Evolutionary conservation across 805 yeast species (phyloP), one percentile per base, ranked within the genome.

Genomic region (Nakazawaea pomicola): DNA sequence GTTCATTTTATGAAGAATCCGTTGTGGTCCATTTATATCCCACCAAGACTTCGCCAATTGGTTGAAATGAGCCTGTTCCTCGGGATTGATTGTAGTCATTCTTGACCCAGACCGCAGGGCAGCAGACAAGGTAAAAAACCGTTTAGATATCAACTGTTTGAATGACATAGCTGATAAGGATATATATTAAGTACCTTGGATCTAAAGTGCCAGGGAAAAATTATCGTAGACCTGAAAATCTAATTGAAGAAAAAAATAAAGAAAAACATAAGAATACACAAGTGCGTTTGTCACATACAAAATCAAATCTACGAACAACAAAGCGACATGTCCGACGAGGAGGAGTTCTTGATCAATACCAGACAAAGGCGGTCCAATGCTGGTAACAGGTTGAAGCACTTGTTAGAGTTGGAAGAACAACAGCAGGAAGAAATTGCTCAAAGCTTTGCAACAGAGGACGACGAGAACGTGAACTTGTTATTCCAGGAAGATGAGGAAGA

Each of bases 41-140:
- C 99, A 93, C 99, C 99, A 93, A n/a, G 87, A 62, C n/a, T 83
- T 69, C 1, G 99, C 99, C 33, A 93, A 68, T 25, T 81, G 76
- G 51, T 85, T 79, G 62, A 93, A 93, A 60, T 93, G 98, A 8
- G 72, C 62, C 58, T 81, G 68, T 56, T 91, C 98, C 5, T 79
- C 77, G 6, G 63, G 64, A 0, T 79, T 71, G 4, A 78, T 70
- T 4, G 74, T 45, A 0, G 72, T 57, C 28, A 25, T 14, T 25
- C 27, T 35, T 14, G 36, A n/a, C 12, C 14, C 29, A 3, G 29
- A n/a, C 12, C 29, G 14, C n/a, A n/a, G 12, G 12, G 15, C 18
- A n/a, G 23, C 5, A 14, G 36, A 23, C 12, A 29, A 33, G 28
- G 18, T 5, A 7, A 33, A 15, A 12, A 23, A 16, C 6, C 36